A percentile compares a stretch with the other conserved stretches of the same genome.
phyloP scores from a whole-genome alignment of 495 filamentous ascomycete genomes.

The Podospora conica region DNA sequence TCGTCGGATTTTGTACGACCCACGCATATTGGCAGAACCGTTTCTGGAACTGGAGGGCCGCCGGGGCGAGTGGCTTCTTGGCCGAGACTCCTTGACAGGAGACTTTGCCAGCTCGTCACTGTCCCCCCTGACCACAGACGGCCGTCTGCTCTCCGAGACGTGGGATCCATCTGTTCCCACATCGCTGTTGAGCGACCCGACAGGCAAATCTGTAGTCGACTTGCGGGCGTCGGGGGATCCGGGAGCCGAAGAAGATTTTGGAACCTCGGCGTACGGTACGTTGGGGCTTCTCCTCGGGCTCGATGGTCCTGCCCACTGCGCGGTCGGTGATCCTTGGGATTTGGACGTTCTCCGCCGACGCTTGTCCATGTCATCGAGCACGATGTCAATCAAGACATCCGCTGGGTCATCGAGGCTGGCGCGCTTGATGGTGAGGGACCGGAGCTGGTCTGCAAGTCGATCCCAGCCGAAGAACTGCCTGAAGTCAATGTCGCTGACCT shows the following conservation, averaged over 20 bases:
- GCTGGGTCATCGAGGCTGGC: conserved; percentile 82
- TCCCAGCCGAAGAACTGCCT: conserved; percentile 98
- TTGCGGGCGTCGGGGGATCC: conserved; percentile 55
- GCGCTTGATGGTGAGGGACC: conserved; percentile 83
- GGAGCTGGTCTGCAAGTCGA: conserved; percentile 79
- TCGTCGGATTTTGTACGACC: conserved; percentile 65
- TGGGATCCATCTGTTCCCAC: conserved; percentile 27
- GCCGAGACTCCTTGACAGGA: conserved; percentile 39
- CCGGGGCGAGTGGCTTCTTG: conserved; percentile 73
- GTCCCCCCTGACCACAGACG: conserved; percentile 35
- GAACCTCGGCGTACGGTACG: conserved; percentile 50
- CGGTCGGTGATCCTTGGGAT: conserved; percentile 66
- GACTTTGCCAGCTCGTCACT: conserved; percentile 35
- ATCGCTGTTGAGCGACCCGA: conserved; percentile 43
- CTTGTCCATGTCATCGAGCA: conserved; percentile 92
- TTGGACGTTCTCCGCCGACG: conserved; percentile 83
- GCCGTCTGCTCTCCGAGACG: conserved; percentile 31
- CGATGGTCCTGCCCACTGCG: conserved; percentile 55
- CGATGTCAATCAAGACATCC: conserved; percentile 85
- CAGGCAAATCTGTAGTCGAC: conserved; percentile 38
- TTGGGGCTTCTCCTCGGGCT: conserved; percentile 54
- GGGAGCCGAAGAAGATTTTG: conserved; percentile 54
- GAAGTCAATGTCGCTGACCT: conserved; percentile 92
- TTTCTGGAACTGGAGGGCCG: conserved; percentile 68
- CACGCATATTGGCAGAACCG: conserved; percentile 54